These are phyloP conservation scores for Remersonia thermophila DNA, from an alignment of 2,329 filamentous ascomycete genomes.

Conservation along the genomic window DNA sequence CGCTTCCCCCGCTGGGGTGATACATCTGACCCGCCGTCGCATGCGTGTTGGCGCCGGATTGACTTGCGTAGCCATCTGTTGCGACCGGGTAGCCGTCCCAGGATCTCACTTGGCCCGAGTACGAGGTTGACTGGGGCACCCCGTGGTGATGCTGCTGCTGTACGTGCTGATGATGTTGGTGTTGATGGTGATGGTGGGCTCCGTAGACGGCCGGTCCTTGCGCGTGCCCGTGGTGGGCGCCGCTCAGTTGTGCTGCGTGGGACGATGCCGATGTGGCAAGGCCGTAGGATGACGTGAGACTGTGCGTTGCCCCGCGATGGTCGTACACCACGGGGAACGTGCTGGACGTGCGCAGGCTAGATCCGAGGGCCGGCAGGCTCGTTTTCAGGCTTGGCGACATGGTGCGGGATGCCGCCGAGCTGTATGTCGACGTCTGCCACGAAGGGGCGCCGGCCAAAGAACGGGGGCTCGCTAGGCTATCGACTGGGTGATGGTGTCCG, in stretches of 20 bases:
- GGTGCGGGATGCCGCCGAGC: slow-evolving; percentile 26
- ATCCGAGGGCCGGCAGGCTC: slow-evolving; percentile 22
- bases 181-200: not conserved
- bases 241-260: too few species aligned
- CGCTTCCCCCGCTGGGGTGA: not conserved
- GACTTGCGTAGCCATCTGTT: slow-evolving; percentile 11
- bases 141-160: slow-evolving; percentile 13
- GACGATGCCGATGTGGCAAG: not conserved
- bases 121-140: slow-evolving; percentile 7
- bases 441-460: slow-evolving; percentile 36
- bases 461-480: slow-evolving; percentile 40
- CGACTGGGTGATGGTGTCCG: slow-evolving; percentile 30
- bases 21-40: slow-evolving; percentile 16
- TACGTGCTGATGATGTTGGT: slow-evolving; percentile 11
- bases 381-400: slow-evolving; percentile 32
- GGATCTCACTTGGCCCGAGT: slow-evolving; percentile 10
- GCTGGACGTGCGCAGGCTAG: slow-evolving; percentile 24
- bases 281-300: slow-evolving; percentile 16
- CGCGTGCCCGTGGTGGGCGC: too few species aligned
- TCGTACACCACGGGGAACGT: slow-evolving; percentile 29
- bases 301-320: slow-evolving; percentile 14
- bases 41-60: slow-evolving; percentile 1
- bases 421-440: slow-evolving; percentile 35
- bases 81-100: slow-evolving; percentile 17
- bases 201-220: too few species aligned